A percentile compares a stretch with the other conserved stretches of the same genome.
Evolutionary conservation across 768 basidiomycete genomes (phyloP).

Genomic region (Panellus pusillus): DNA sequence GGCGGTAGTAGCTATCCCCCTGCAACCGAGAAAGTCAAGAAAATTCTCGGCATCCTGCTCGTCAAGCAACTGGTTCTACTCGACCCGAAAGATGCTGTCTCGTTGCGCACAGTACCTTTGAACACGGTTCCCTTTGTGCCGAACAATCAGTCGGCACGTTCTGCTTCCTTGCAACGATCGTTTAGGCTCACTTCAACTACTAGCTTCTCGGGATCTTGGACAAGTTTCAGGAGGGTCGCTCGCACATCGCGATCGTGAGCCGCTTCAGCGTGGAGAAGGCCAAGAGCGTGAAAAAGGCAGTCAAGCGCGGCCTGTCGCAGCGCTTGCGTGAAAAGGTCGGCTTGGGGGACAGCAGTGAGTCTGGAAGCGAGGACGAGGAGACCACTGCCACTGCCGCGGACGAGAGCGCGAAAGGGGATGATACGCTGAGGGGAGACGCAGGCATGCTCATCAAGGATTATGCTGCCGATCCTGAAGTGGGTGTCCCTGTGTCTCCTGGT

Average conservation of each 20-base stretch:
- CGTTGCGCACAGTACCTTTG: conserved; percentile 77
- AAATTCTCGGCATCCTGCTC: conserved; percentile 82
- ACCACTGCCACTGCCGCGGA: not conserved
- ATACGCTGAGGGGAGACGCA: conserved; percentile 18
- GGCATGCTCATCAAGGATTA: conserved; percentile 29
- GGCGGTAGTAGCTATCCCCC: conserved; percentile 1
- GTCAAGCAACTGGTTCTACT: conserved; percentile 89
- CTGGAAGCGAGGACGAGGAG: conserved; percentile 16
- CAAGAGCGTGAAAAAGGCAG: conserved; percentile 79
- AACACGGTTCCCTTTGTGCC: conserved; percentile 88
- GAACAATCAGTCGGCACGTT: conserved; percentile 62
- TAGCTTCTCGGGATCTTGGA: conserved; percentile 79
- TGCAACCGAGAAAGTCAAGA: conserved; percentile 56
- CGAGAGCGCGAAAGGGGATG: conserved; percentile 8
- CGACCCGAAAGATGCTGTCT: conserved; percentile 86
- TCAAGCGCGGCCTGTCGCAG: conserved; percentile 77
- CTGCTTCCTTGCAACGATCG: too few relatives aligned
- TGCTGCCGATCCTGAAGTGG: conserved; percentile 21
- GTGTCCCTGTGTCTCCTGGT: conserved; percentile 1
- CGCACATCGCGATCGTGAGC: conserved; percentile 92
- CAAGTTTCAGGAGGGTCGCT: conserved; percentile 86
- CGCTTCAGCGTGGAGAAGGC: conserved; percentile 73
- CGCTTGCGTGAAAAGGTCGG: conserved; percentile 75
- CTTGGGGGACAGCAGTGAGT: conserved; percentile 54
- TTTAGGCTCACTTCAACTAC: too few relatives aligned